Percentiles rank a stretch among this genome's conserved stretches.
These are phyloP conservation scores for Ramaria rubella DNA, from an alignment of 768 basidiomycete species.

Conservation along the genomic window DNA sequence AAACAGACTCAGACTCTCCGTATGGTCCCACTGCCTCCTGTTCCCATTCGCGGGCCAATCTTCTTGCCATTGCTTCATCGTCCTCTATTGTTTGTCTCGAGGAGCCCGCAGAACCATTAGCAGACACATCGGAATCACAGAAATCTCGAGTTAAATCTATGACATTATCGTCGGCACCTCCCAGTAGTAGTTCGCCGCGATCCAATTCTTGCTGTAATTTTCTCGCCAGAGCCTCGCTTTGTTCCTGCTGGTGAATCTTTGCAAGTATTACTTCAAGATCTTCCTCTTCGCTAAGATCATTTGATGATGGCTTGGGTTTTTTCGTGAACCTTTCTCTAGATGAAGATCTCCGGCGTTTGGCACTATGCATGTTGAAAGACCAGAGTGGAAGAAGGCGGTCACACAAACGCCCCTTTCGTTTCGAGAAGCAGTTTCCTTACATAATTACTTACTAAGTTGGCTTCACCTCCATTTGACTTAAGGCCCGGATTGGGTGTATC, in stretches of 20 bases:
- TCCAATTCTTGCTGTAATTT: constrained; percentile 30
- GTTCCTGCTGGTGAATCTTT: constrained; percentile 38
- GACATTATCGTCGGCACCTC: too few relatives aligned
- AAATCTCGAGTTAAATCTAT: constrained; percentile 10
- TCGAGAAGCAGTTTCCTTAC: too few relatives aligned
- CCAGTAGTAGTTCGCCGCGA: constrained; percentile 4
- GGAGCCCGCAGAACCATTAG: not conserved
- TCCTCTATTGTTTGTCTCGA: constrained; percentile 21
- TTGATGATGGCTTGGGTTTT: not conserved
- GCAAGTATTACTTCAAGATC: constrained; percentile 35
- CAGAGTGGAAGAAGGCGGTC: too few relatives aligned
- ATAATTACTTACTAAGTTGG: too few relatives aligned
- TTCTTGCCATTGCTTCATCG: constrained; percentile 34
- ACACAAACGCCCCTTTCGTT: too few relatives aligned
- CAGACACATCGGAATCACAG: not conserved
- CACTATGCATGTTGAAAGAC: not conserved
- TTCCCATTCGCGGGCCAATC: constrained; percentile 37
- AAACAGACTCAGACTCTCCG: too few relatives aligned
- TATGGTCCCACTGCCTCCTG: not conserved
- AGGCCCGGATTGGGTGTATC: too few relatives aligned
- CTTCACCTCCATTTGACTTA: too few relatives aligned
- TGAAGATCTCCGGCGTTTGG: not conserved
- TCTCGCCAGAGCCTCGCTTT: constrained; percentile 35
- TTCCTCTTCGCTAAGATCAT: constrained; percentile 24
- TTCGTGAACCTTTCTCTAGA: not conserved